Conservation (phyloP, 2,329 filamentous ascomycete species). For the Aquanectria penicillioides region DNA sequence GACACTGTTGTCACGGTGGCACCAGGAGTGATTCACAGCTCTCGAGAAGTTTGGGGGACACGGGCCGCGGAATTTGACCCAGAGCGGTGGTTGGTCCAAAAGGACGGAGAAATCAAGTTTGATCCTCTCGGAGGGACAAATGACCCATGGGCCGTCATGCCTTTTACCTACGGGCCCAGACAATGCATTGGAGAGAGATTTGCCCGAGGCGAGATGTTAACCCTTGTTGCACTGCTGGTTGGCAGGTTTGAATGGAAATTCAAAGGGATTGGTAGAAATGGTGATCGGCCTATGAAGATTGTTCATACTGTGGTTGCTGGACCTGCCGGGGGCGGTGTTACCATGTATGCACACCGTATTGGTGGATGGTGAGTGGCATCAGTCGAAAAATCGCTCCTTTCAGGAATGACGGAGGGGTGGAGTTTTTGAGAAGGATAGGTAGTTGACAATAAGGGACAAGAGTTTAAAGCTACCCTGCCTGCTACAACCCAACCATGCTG, state of each 20-base stretch:
- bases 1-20: slow-evolving; percentile 15
- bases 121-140: slow-evolving; percentile 26
- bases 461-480: too few relatives aligned
- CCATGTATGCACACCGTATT: slow-evolving; percentile 20
- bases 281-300: slow-evolving; percentile 23
- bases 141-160: slow-evolving; percentile 18
- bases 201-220: slow-evolving; percentile 16
- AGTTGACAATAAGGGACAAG: too few relatives aligned
- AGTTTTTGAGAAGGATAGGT: too few relatives aligned
- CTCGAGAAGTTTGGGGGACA: slow-evolving; percentile 10
- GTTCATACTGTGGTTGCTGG: slow-evolving; percentile 20
- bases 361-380: slow-evolving; percentile 20
- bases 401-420: neutral
- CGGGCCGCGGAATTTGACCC: slow-evolving; percentile 7
- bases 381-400: neutral
- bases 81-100: slow-evolving; percentile 6
- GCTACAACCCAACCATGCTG: too few relatives aligned
- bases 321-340: slow-evolving; percentile 20
- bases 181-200: slow-evolving; percentile 18
- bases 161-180: slow-evolving; percentile 14
- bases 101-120: slow-evolving; percentile 18
- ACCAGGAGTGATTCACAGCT: slow-evolving; percentile 11
- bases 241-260: slow-evolving; percentile 27
- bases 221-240: slow-evolving; percentile 13
- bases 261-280: slow-evolving; percentile 23